Percentiles rank a stretch among this genome's conserved stretches.
Evolutionary conservation across 768 basidiomycete species (phyloP).

Genomic region (Phylloporus sp.): DNA sequence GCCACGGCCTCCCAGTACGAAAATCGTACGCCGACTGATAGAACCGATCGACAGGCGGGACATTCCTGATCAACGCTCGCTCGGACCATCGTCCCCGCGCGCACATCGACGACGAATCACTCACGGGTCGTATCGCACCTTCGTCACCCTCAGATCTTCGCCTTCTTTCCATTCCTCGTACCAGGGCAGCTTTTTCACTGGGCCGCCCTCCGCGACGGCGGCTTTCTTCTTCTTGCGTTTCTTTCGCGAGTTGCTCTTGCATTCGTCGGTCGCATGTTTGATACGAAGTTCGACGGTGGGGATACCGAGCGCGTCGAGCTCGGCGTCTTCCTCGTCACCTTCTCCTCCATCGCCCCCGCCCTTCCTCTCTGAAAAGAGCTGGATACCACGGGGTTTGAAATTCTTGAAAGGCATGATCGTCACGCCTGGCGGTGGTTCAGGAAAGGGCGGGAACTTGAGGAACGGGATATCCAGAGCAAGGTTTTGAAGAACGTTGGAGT

Average conservation of each 20-base stretch:
- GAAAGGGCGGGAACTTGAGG: slow-evolving; percentile 46
- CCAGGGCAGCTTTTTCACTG: slow-evolving; percentile 42
- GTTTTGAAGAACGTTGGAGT: slow-evolving; percentile 8
- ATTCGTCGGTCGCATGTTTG: slow-evolving; percentile 50
- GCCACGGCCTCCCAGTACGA: slow-evolving; percentile 37
- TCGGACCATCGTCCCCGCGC: background rate
- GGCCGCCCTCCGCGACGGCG: slow-evolving; percentile 12
- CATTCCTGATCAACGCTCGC: slow-evolving; percentile 32
- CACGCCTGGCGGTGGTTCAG: slow-evolving; percentile 39
- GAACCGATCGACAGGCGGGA: slow-evolving; percentile 49
- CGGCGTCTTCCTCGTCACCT: slow-evolving; percentile 39
- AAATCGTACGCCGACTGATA: slow-evolving; percentile 59
- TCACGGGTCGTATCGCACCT: slow-evolving; percentile 47
- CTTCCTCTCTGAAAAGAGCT: slow-evolving; percentile 39
- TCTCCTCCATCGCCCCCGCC: slow-evolving; percentile 27
- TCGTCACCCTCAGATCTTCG: slow-evolving; percentile 44
- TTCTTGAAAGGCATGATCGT: slow-evolving; percentile 50
- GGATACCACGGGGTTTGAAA: slow-evolving; percentile 56
- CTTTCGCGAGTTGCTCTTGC: slow-evolving; percentile 53
- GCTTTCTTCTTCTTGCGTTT: slow-evolving; percentile 41
- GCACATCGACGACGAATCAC: slow-evolving; percentile 13
- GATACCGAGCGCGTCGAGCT: slow-evolving; percentile 63
- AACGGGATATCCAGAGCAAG: slow-evolving; percentile 16
- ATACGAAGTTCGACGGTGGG: slow-evolving; percentile 53
- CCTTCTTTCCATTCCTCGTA: slow-evolving; percentile 68